phyloP scores from a whole-genome alignment of 2,329 filamentous ascomycete species.

The Aspergillus candidus region DNA sequence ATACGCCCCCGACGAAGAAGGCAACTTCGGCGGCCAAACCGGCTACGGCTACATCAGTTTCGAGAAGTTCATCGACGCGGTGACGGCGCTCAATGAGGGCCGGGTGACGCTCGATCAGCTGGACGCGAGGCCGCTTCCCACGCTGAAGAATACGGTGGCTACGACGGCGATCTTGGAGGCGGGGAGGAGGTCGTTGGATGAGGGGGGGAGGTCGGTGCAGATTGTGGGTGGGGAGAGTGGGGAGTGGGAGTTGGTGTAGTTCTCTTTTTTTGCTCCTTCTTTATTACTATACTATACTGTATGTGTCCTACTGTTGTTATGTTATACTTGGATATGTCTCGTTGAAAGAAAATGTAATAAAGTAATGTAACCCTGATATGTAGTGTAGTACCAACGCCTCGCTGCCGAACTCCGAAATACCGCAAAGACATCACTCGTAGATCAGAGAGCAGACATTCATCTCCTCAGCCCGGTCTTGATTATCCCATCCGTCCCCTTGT shows the following conservation, averaged over 20 bases:
- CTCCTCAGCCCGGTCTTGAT: slow-evolving; percentile 32
- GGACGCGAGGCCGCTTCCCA: slow-evolving; percentile 74
- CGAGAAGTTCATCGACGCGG: slow-evolving; percentile 92
- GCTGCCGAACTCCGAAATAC: no score
- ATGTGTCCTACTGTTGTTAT: no score
- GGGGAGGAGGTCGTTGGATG: slow-evolving; percentile 75
- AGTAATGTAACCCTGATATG: no score
- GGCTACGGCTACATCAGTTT: slow-evolving; percentile 93
- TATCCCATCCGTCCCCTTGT: slow-evolving; percentile 38
- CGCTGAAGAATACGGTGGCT: slow-evolving; percentile 79
- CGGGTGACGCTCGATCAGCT: slow-evolving; percentile 66
- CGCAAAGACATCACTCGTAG: slow-evolving; percentile 1
- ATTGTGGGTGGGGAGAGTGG: slow-evolving; percentile 47
- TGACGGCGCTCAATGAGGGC: slow-evolving; percentile 69
- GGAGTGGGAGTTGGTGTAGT: slow-evolving; percentile 59
- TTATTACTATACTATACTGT: no score
- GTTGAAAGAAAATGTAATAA: no score
- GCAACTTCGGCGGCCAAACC: slow-evolving; percentile 84
- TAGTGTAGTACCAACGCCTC: no score
- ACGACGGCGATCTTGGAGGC: slow-evolving; percentile 90
- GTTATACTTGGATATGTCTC: no score
- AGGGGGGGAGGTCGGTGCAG: slow-evolving; percentile 66
- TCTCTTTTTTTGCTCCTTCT: background rate
- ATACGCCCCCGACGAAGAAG: slow-evolving; percentile 89
- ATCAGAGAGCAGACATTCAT: slow-evolving; percentile 8